Base-by-base conservation (phyloP, 805 yeast species). In the Groenewaldozyma salmanticensis region DNA sequence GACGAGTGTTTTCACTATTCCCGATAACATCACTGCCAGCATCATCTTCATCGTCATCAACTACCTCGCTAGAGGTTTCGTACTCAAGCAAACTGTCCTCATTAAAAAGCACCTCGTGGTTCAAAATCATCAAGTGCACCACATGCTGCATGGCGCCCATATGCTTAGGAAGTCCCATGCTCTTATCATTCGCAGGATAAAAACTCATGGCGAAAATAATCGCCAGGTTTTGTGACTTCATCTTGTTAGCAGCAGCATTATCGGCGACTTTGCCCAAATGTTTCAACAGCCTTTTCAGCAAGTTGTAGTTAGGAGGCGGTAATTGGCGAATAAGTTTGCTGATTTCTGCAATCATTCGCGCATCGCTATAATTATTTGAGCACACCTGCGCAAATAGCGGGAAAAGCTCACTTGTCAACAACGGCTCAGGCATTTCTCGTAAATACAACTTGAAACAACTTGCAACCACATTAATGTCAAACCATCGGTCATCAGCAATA, bases 141-240 rank as follows among this genome's bases (percentile, higher is more conserved):
- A 75, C 65, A 19, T 65, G 62, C 59, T 76, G 81, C 55, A 75
- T 62, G 3, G 74, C 70, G 18, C 77, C 75, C 49, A 75, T 57
- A 21, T 69, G 71, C 35, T 47, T 48, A 32, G 41, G 41, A 31
- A 38, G 31, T 11, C 31, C 31, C 19, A 7, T 7, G 19, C 35
- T 29, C 24, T 21, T 22, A 22, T 37, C 40, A 33, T 24, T 37
- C 18, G 50, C 48, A 3, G 66, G 65, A 49, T 75, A 58, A 50
- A 75, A 72, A 59, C 79, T 73, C 77, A 76, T 76, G 3, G 80
- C 70, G 53, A 90, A 81, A 4, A 90, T 96, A 42, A 94, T 90
- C 3, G 96, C 94, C 53, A 90, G 64, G 56, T 90, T 90, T 1
- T 86, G 79, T 2, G 94, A 75, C 42, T 81, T 84, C 97, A 90